Conservation (phyloP, 2,329 filamentous ascomycete species). For the Epichloe typhina region DNA sequence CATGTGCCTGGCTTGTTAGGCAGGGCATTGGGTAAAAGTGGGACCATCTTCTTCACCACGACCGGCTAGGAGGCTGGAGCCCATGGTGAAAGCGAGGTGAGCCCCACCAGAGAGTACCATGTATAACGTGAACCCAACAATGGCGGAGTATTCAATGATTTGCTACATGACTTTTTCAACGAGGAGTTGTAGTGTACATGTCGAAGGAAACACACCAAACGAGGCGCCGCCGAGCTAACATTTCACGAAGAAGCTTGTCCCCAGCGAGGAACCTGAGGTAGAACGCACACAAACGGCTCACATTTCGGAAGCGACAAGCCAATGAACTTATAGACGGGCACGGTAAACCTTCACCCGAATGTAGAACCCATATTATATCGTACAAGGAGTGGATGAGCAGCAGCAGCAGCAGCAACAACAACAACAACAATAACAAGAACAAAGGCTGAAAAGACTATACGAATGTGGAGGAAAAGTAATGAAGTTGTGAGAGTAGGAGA, state of each 20-base stretch:
- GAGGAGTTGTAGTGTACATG: too few relatives aligned
- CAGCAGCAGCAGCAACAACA: too few relatives aligned
- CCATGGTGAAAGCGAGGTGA: background rate
- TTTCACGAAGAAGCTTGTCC: background rate
- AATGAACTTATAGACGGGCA: background rate
- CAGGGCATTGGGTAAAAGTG: slow-evolving; percentile 5
- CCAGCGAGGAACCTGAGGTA: background rate
- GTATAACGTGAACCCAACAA: too few relatives aligned
- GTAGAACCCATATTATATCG: background rate
- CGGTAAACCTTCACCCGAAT: background rate
- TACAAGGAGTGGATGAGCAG: background rate
- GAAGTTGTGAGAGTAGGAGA: background rate
- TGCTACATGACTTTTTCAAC: too few relatives aligned
- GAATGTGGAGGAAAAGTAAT: background rate
- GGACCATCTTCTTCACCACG: background rate
- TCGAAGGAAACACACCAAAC: too few relatives aligned
- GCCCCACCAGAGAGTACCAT: background rate
- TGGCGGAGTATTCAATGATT: too few relatives aligned
- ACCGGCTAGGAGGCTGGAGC: background rate
- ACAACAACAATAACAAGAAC: background rate
- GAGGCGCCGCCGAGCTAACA: background rate
- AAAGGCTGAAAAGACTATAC: background rate
- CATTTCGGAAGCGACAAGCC: background rate
- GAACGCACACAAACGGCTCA: background rate
- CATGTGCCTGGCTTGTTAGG: slow-evolving; percentile 11